Evolutionary conservation across 257 asterid genomes (phyloP).

Genomic region (Dorcoceras hygrometricum): DNA sequence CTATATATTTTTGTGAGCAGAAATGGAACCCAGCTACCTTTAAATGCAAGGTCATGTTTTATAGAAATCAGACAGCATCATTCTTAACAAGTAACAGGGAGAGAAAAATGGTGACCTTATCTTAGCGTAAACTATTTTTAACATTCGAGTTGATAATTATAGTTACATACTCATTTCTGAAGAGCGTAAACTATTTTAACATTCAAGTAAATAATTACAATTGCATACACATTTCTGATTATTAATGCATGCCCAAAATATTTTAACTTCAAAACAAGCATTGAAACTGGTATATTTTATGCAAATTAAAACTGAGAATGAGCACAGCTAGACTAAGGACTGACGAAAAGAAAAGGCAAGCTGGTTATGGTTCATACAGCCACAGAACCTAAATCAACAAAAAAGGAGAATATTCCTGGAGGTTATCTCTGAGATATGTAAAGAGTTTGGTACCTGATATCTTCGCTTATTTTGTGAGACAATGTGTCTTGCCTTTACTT

Average conservation of each 20-base stretch:
- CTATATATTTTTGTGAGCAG: neutral
- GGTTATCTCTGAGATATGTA: conserved; percentile 20
- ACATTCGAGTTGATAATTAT: conserved; percentile 21
- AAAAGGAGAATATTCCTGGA: neutral
- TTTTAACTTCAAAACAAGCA: conserved; percentile 2
- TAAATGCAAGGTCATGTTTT: neutral
- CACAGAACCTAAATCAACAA: neutral
- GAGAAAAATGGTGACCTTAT: conserved; percentile 2
- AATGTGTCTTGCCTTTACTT: conserved; percentile 87
- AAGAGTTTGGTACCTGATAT: conserved; percentile 67
- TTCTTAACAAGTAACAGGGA: conserved; percentile 4
- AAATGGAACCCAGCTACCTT: conserved; percentile 1
- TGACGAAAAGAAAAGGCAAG: neutral
- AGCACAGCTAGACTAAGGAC: neutral
- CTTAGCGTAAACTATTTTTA: conserved; percentile 17
- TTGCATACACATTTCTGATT: conserved; percentile 7
- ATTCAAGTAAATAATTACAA: conserved; percentile 19
- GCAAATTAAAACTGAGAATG: conserved; percentile 20
- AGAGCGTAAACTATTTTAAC: conserved; percentile 20
- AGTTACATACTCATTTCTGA: conserved; percentile 6
- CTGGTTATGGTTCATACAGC: conserved; percentile 1
- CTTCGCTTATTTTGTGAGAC: conserved; percentile 97
- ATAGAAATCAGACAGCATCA: conserved; percentile 8
- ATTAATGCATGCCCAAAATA: neutral
- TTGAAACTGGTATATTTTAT: conserved; percentile 2